Evolutionary conservation across 805 yeast genomes (phyloP).

Genomic region (Starmerella vitae): DNA sequence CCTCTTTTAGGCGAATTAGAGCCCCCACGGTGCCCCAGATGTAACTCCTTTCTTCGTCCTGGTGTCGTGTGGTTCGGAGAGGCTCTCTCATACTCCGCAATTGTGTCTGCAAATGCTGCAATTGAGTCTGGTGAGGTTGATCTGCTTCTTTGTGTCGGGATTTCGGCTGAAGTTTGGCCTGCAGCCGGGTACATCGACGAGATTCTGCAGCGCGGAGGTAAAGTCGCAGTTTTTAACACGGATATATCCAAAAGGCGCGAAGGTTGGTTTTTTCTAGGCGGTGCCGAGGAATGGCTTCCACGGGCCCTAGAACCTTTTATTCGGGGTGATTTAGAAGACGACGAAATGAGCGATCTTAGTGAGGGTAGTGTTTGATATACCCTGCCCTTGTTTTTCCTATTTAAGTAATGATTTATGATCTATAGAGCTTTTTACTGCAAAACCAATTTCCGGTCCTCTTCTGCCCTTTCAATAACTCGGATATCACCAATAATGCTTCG

Average conservation of each 20-base stretch:
- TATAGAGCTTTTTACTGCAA: no score
- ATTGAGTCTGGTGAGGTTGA: constrained; percentile 47
- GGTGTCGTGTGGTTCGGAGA: constrained; percentile 97
- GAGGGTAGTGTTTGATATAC: constrained; percentile 2
- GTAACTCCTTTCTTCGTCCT: constrained; percentile 59
- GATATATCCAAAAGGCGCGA: constrained; percentile 25
- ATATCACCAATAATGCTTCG: constrained; percentile 70
- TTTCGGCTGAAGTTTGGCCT: constrained; percentile 79
- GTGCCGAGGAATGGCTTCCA: constrained; percentile 62
- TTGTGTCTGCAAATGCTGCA: constrained; percentile 60
- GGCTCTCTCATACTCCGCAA: constrained; percentile 48
- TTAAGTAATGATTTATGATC: no score
- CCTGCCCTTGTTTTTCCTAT: no score
- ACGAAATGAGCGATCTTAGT: constrained; percentile 8
- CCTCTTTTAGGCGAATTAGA: constrained; percentile 33
- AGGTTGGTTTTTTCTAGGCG: constrained; percentile 62
- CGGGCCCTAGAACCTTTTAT: constrained; percentile 35
- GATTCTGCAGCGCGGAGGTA: constrained; percentile 58
- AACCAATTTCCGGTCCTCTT: constrained; percentile 27
- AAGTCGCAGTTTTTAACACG: constrained; percentile 68
- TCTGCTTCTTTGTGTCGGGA: constrained; percentile 68
- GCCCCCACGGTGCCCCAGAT: constrained; percentile 66
- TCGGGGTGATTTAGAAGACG: background rate
- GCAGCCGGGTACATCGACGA: constrained; percentile 83
- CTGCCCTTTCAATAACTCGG: constrained; percentile 33